Conservation (phyloP, 805 yeast genomes). For the Sungouiella thailandica region DNA sequence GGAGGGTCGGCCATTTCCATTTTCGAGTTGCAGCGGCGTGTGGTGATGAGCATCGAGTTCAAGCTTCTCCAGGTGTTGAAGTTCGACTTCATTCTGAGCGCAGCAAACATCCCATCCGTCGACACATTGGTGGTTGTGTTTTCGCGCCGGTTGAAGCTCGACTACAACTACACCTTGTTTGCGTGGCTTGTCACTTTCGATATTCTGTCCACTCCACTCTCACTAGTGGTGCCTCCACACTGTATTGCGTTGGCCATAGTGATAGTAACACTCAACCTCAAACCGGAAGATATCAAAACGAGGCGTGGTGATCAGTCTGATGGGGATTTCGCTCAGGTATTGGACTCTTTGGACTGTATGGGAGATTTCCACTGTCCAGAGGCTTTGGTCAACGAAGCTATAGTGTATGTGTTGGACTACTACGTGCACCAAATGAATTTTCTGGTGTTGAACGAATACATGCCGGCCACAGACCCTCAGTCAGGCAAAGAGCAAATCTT, state of each 20-base stretch:
- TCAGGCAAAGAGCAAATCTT: constrained; percentile 45
- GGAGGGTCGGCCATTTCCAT: constrained; percentile 9
- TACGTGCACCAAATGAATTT: constrained; percentile 54
- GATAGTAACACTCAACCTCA: constrained; percentile 52
- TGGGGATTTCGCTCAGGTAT: constrained; percentile 16
- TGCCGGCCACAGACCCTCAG: constrained; percentile 30
- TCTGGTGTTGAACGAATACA: constrained; percentile 43
- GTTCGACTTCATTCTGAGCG: constrained; percentile 72
- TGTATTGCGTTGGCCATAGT: constrained; percentile 66
- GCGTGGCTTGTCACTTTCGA: constrained; percentile 82
- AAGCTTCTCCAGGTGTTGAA: constrained; percentile 70
- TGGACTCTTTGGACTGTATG: constrained; percentile 31
- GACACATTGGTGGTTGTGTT: constrained; percentile 65
- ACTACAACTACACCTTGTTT: constrained; percentile 44
- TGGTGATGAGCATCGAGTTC: constrained; percentile 59
- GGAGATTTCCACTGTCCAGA: constrained; percentile 39
- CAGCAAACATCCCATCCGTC: constrained; percentile 34
- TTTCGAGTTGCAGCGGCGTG: constrained; percentile 52
- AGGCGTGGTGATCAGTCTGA: constrained; percentile 17
- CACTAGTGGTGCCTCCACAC: constrained; percentile 69
- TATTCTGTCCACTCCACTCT: constrained; percentile 61
- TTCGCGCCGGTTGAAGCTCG: constrained; percentile 44
- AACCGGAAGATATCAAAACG: constrained; percentile 26
- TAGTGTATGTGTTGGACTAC: constrained; percentile 54
- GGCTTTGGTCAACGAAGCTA: constrained; percentile 43